Conservation (phyloP, 768 basidiomycete genomes). For the Serendipita sp. region DNA sequence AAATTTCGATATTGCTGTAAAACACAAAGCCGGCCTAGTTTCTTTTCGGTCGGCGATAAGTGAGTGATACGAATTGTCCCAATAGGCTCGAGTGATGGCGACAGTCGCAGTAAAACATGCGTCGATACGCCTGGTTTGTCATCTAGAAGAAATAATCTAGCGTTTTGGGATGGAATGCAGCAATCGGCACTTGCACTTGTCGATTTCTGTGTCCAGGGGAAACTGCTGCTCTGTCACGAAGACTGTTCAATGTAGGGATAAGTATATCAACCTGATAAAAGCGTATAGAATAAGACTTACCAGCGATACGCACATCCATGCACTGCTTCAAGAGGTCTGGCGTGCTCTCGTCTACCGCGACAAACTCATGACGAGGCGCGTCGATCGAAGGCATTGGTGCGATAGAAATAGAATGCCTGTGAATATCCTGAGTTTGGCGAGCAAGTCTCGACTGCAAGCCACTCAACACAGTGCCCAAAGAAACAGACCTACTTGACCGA, state of each 20-base stretch:
- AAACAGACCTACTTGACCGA: no score
- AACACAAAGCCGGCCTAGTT: conserved; percentile 37
- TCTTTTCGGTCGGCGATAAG: conserved; percentile 37
- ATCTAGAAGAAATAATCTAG: conserved; percentile 1
- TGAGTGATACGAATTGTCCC: conserved; percentile 50
- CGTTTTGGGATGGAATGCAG: conserved; percentile 6
- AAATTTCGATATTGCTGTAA: conserved; percentile 46
- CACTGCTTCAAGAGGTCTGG: conserved; percentile 47
- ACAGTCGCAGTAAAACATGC: conserved; percentile 58
- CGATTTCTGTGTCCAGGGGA: conserved; percentile 57
- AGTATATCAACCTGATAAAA: conserved; percentile 7
- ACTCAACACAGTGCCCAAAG: no score
- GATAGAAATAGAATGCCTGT: no score
- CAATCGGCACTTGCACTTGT: conserved; percentile 33
- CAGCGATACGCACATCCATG: conserved; percentile 30
- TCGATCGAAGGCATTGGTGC: conserved; percentile 2
- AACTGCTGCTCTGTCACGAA: conserved; percentile 57
- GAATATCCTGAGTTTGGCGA: no score
- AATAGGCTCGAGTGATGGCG: conserved; percentile 42
- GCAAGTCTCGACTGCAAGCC: no score
- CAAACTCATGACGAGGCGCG: conserved; percentile 40
- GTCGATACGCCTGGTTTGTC: conserved; percentile 45
- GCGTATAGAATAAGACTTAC: conserved; percentile 6
- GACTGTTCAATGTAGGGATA: conserved; percentile 28
- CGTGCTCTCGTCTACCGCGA: conserved; percentile 24